These are phyloP conservation scores for Zygotorulaspora chibaensis DNA, from an alignment of 805 yeast genomes.

Conservation along the genomic window DNA sequence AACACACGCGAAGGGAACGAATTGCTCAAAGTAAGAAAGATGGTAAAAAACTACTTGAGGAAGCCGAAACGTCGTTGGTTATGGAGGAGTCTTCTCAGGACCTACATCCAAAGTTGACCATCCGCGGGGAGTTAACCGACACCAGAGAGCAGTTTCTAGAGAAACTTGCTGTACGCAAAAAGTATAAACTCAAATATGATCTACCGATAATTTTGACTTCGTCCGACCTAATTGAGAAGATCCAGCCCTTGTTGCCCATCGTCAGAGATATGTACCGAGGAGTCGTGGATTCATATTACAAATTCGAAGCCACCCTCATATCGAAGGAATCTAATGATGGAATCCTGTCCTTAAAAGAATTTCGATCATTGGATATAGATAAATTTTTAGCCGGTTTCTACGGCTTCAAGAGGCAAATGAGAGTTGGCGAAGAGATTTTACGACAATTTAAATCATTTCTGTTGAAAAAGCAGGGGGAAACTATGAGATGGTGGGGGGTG, in stretches of 20 bases:
- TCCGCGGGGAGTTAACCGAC: not conserved
- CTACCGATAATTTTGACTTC: conserved; percentile 30
- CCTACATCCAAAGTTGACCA: not conserved
- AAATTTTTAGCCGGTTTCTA: conserved; percentile 54
- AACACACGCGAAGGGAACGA: not conserved
- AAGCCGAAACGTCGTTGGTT: conserved; percentile 1
- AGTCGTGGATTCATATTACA: conserved; percentile 44
- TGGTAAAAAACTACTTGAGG: conserved; percentile 1
- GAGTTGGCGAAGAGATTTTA: conserved; percentile 44
- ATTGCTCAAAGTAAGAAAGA: not conserved
- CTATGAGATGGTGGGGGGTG: conserved; percentile 58
- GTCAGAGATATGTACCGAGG: conserved; percentile 45
- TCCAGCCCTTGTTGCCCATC: conserved; percentile 31
- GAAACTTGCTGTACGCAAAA: conserved; percentile 5
- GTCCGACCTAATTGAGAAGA: conserved; percentile 26
- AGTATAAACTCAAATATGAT: conserved; percentile 21
- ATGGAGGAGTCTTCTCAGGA: not conserved
- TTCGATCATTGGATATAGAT: conserved; percentile 44
- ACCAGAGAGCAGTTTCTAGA: not conserved
- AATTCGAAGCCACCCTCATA: conserved; percentile 45
- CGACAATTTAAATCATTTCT: conserved; percentile 34
- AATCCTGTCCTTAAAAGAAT: conserved; percentile 45
- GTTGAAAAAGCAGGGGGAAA: conserved; percentile 36
- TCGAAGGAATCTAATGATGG: conserved; percentile 38
- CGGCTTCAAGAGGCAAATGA: conserved; percentile 54